Evolutionary conservation across 441 rosid species (phyloP).

Genomic region (Gossypium davidsonii): DNA sequence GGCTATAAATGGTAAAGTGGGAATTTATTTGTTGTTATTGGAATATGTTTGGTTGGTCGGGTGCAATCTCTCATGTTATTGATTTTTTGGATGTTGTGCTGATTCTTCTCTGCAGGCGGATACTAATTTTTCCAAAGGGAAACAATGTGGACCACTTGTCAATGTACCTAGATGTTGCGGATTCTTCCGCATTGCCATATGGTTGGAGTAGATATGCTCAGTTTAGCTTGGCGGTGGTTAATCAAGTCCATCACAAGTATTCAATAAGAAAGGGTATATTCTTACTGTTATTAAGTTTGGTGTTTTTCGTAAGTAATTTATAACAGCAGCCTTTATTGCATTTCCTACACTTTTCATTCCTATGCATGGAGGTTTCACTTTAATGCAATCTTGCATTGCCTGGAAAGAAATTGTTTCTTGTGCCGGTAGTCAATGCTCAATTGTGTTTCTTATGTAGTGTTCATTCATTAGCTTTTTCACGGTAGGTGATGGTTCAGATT

Average conservation of each 20-base stretch:
- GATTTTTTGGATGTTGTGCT: not conserved
- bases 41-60: not conserved
- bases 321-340: not conserved
- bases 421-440: not conserved
- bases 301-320: not conserved
- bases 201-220: constrained; percentile 97
- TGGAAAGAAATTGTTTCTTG: not conserved
- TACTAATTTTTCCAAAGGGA: constrained; percentile 85
- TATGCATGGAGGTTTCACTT: not conserved
- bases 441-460: not conserved
- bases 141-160: constrained; percentile 93
- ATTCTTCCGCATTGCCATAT: constrained; percentile 59
- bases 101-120: constrained; percentile 53
- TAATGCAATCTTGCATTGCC: not conserved
- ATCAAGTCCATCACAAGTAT: constrained; percentile 60
- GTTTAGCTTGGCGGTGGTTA: constrained; percentile 74
- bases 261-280: constrained; percentile 71
- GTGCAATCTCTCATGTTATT: constrained; percentile 7
- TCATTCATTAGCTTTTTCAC: not conserved
- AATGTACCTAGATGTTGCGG: constrained; percentile 92
- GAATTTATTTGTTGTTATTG: not conserved
- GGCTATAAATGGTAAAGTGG: constrained; percentile 69
- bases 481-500: not conserved
- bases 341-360: not conserved
- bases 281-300: not conserved